Percentiles rank a stretch among this genome's conserved stretches.
Conservation (phyloP, 106 monocot genomes). For the Acanthochlamys bracteata region DNA sequence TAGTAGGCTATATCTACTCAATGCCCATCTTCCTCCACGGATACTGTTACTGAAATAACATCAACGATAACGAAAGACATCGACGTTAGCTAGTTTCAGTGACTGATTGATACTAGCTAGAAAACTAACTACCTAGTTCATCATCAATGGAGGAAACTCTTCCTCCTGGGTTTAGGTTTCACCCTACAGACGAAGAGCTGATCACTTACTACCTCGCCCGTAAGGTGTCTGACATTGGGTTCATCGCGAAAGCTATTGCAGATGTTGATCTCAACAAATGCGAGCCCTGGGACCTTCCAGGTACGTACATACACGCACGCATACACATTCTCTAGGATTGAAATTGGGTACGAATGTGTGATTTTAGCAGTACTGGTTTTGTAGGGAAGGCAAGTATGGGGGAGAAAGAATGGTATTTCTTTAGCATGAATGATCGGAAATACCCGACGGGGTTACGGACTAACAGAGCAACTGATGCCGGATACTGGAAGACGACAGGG, state of each 20-base stretch:
- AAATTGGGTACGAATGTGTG: not conserved
- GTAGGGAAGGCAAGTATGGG: conserved; percentile 67
- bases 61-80: not conserved
- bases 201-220: conserved; percentile 62
- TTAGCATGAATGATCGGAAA: conserved; percentile 65
- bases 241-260: conserved; percentile 40
- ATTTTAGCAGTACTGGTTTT: not conserved
- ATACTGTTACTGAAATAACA: not conserved
- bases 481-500: conserved; percentile 78
- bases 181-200: conserved; percentile 73
- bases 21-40: not conserved
- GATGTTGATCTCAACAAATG: conserved; percentile 79
- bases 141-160: conserved; percentile 39
- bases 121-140: not conserved
- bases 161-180: conserved; percentile 73
- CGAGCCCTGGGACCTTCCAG: conserved; percentile 83
- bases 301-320: conserved; percentile 19
- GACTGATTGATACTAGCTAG: not conserved
- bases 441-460: conserved; percentile 70
- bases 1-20: not conserved
- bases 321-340: not conserved
- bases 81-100: not conserved
- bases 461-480: conserved; percentile 59
- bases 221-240: conserved; percentile 48
- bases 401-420: conserved; percentile 83